Conservation (phyloP, 2,329 filamentous ascomycete genomes). For the Purpureocillium takamizusanense region DNA sequence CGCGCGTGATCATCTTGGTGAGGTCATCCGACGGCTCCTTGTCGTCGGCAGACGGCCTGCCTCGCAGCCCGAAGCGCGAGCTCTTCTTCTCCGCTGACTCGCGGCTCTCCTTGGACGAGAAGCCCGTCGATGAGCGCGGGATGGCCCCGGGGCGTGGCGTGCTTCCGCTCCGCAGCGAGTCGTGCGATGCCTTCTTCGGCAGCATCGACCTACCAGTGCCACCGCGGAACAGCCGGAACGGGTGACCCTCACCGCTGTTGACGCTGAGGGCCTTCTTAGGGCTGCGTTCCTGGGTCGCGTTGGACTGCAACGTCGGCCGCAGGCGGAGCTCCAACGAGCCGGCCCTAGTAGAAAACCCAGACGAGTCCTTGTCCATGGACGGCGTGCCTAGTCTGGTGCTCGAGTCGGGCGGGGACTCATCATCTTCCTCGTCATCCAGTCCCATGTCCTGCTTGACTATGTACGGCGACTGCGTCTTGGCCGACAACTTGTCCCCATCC, state of each 20-base stretch:
- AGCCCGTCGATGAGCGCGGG: slow-evolving; percentile 35
- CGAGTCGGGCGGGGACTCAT: slow-evolving; percentile 30
- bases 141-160: slow-evolving; percentile 32
- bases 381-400: slow-evolving; percentile 26
- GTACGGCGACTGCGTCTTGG: slow-evolving; percentile 54
- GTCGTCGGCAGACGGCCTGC: slow-evolving; percentile 39
- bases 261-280: slow-evolving; percentile 40
- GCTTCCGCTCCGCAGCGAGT: slow-evolving; percentile 39
- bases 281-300: slow-evolving; percentile 25
- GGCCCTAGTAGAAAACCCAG: slow-evolving; percentile 50
- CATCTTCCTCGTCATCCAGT: slow-evolving; percentile 38
- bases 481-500: slow-evolving; percentile 41
- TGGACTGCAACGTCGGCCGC: slow-evolving; percentile 67
- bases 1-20: slow-evolving; percentile 91
- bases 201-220: slow-evolving; percentile 31
- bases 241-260: slow-evolving; percentile 37
- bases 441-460: slow-evolving; percentile 29
- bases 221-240: slow-evolving; percentile 43
- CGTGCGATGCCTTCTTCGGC: slow-evolving; percentile 45
- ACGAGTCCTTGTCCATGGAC: slow-evolving; percentile 36
- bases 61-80: slow-evolving; percentile 47
- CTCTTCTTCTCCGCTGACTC: slow-evolving; percentile 33
- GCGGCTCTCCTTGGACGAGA: slow-evolving; percentile 29
- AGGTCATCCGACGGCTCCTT: slow-evolving; percentile 75
- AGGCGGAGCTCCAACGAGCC: slow-evolving; percentile 75